Conservation (phyloP, 2,329 filamentous ascomycete genomes). For the Westerdykella sp. region DNA sequence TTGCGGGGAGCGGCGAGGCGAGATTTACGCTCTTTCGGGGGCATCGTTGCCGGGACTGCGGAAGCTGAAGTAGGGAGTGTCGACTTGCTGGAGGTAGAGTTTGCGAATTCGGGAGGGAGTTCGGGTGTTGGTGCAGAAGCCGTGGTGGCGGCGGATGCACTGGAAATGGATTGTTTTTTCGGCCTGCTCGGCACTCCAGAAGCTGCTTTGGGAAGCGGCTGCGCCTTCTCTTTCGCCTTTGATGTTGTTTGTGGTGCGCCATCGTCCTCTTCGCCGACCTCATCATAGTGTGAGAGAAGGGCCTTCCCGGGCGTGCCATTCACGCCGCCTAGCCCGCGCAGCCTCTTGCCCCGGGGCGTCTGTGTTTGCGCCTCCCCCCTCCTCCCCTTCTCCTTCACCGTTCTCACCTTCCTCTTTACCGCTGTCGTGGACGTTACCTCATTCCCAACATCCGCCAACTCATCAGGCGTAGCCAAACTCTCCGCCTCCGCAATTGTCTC, state of each 20-base stretch:
- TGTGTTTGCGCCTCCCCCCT: constrained; percentile 3
- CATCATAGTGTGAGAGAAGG: constrained; percentile 21
- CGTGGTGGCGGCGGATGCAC: neutral
- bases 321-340: constrained; percentile 27
- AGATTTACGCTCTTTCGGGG: constrained; percentile 23
- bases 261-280: constrained; percentile 15
- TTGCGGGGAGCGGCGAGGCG: constrained; percentile 31
- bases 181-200: no score
- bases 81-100: neutral
- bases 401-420: constrained; percentile 21
- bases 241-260: constrained; percentile 21
- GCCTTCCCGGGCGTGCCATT: constrained; percentile 38
- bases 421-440: neutral
- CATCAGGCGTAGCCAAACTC: constrained; percentile 28
- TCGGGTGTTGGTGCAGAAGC: neutral
- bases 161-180: neutral
- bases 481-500: constrained; percentile 28
- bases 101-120: neutral
- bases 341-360: constrained; percentile 30
- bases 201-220: no score
- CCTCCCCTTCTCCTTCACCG: constrained; percentile 10
- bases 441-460: constrained; percentile 11
- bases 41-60: constrained; percentile 12
- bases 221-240: constrained; percentile 1
- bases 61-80: constrained; percentile 8